Conservation (phyloP, 352 stramenopile species). For the Pseudoperonospora humuli region DNA sequence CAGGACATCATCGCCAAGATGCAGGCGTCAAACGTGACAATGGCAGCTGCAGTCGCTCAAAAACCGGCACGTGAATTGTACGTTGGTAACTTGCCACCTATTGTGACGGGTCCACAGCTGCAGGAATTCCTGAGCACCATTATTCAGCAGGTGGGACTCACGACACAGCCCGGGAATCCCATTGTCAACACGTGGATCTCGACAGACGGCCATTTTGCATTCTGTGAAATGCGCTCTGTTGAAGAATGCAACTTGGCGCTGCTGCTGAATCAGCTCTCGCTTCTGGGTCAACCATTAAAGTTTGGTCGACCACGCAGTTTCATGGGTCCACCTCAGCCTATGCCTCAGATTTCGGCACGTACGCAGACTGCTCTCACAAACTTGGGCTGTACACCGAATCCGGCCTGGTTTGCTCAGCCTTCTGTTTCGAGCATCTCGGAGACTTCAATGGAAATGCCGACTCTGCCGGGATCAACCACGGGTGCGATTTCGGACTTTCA, state of each 20-base stretch:
- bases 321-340: constrained; percentile 70
- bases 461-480: constrained; percentile 8
- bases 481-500: constrained; percentile 4
- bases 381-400: constrained; percentile 75
- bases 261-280: constrained; percentile 70
- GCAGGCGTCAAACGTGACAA: constrained; percentile 69
- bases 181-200: constrained; percentile 85
- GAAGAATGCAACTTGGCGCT: constrained; percentile 84
- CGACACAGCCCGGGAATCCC: constrained; percentile 63
- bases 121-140: constrained; percentile 85
- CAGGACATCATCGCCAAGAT: constrained; percentile 87
- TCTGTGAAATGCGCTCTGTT: constrained; percentile 82
- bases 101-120: constrained; percentile 71
- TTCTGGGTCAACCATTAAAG: constrained; percentile 78
- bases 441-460: constrained; percentile 2
- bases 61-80: constrained; percentile 82
- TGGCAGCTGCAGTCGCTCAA: constrained; percentile 62
- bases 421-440: constrained; percentile 12
- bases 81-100: constrained; percentile 79
- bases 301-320: constrained; percentile 81
- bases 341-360: constrained; percentile 55
- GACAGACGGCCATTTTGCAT: constrained; percentile 79
- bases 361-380: constrained; percentile 76
- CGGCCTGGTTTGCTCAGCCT: constrained; percentile 58
- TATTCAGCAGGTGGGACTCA: constrained; percentile 80